phyloP scores from a whole-genome alignment of 1,139 yeast species.

The Pichia sp. region DNA sequence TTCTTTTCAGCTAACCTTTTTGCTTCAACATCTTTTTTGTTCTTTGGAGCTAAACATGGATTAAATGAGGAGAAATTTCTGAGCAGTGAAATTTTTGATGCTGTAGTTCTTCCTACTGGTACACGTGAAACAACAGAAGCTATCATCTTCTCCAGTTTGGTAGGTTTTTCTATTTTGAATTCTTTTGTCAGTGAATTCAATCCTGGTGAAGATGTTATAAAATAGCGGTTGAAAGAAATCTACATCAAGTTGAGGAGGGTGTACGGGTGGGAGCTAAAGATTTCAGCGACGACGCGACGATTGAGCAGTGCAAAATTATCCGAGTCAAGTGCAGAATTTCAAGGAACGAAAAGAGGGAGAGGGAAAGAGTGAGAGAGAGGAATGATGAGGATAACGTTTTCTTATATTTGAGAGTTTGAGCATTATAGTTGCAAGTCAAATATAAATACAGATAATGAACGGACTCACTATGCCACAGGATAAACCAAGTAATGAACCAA shows the following conservation, averaged over 20 bases:
- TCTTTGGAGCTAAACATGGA: conserved; percentile 16
- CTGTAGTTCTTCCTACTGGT: not conserved
- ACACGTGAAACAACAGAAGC: conserved; percentile 1
- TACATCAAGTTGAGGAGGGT: too few species aligned
- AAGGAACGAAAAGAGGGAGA: too few species aligned
- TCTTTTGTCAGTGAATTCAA: too few species aligned
- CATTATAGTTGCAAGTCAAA: not conserved
- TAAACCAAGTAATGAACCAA: conserved; percentile 28
- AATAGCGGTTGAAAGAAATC: too few species aligned
- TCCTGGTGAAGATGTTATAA: too few species aligned
- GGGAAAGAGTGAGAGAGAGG: too few species aligned
- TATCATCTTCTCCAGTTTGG: conserved; percentile 1
- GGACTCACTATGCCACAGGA: conserved; percentile 27
- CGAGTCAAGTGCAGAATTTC: too few species aligned
- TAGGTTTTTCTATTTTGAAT: not conserved
- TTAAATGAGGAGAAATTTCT: not conserved
- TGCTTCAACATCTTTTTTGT: conserved; percentile 22
- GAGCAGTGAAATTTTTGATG: not conserved
- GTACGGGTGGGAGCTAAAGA: too few species aligned
- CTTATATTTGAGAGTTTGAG: too few species aligned
- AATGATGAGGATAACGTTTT: too few species aligned
- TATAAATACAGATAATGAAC: conserved; percentile 21
- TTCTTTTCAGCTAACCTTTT: conserved; percentile 22
- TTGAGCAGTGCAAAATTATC: too few species aligned
- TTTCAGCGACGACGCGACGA: too few species aligned